Conservation (phyloP, 1,139 yeast species). For the Magnusiomyces tetraspermus region DNA sequence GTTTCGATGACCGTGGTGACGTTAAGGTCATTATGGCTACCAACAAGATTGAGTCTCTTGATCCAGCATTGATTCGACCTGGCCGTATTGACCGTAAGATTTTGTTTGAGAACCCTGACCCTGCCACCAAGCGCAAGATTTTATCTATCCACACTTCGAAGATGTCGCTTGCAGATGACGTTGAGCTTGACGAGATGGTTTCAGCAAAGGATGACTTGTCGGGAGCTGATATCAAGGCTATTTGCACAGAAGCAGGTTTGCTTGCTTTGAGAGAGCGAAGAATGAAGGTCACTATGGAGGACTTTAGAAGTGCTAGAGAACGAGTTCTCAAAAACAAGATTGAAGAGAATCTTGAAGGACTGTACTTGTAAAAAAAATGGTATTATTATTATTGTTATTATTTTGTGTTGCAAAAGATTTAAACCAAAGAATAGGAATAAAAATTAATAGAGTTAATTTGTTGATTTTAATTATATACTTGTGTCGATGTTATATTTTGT, state of each 20-base stretch:
- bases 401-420: too few species aligned
- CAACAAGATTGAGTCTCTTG: conserved; percentile 87
- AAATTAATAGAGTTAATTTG: too few species aligned
- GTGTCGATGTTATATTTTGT: too few species aligned
- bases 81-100: conserved; percentile 98
- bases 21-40: conserved; percentile 99
- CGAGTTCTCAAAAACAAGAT: conserved; percentile 95
- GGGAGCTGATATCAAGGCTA: conserved; percentile 97
- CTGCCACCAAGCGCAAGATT: conserved; percentile 86
- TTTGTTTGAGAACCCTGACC: conserved; percentile 91
- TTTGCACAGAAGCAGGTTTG: conserved; percentile 96
- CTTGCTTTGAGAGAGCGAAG: conserved; percentile 94
- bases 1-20: conserved; percentile 97
- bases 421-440: too few species aligned
- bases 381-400: too few species aligned
- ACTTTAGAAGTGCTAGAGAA: conserved; percentile 90
- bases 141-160: conserved; percentile 87
- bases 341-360: conserved; percentile 93
- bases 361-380: conserved; percentile 77
- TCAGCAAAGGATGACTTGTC: conserved; percentile 89
- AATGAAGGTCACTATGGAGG: conserved; percentile 95
- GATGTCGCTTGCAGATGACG: conserved; percentile 85
- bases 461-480: too few species aligned
- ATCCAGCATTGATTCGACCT: conserved; percentile 96
- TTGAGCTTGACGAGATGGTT: conserved; percentile 81